These are phyloP conservation scores for Ensete glaucum DNA, from an alignment of 176 grass and related monocot genomes.

Conservation along the genomic window DNA sequence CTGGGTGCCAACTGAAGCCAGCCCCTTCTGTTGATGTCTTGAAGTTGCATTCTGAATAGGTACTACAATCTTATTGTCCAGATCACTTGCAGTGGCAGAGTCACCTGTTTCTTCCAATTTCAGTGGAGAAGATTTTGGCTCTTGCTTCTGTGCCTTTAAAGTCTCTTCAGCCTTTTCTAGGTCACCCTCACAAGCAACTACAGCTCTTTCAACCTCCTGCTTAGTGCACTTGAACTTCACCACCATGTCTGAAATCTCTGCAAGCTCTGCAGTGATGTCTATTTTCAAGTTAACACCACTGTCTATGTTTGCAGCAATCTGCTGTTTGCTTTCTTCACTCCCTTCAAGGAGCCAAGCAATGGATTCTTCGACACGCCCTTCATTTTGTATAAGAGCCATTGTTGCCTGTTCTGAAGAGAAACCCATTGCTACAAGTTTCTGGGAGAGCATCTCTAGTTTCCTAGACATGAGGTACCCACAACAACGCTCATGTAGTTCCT, in stretches of 20 bases:
- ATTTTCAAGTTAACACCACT: slow-evolving; percentile 68
- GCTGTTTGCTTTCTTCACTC: slow-evolving; percentile 65
- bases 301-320: slow-evolving; percentile 48
- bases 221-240: slow-evolving; percentile 69
- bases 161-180: slow-evolving; percentile 66
- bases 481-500: slow-evolving; percentile 89
- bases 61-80: slow-evolving; percentile 42
- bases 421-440: slow-evolving; percentile 85
- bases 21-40: slow-evolving; percentile 52
- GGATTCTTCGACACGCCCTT: slow-evolving; percentile 79
- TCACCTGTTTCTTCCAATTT: slow-evolving; percentile 45
- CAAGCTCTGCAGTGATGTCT: slow-evolving; percentile 79
- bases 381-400: slow-evolving; percentile 96
- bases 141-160: slow-evolving; percentile 78
- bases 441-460: slow-evolving; percentile 68
- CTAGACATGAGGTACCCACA: slow-evolving; percentile 85
- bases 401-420: slow-evolving; percentile 86
- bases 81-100: slow-evolving; percentile 19
- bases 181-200: slow-evolving; percentile 92
- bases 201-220: slow-evolving; percentile 90
- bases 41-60: slow-evolving; percentile 29
- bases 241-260: slow-evolving; percentile 65
- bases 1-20: slow-evolving; percentile 31
- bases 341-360: slow-evolving; percentile 90
- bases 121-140: slow-evolving; percentile 23